Base-by-base conservation (phyloP, 1,284 basidiomycete genomes). In the Salmacisia buchloeana region DNA sequence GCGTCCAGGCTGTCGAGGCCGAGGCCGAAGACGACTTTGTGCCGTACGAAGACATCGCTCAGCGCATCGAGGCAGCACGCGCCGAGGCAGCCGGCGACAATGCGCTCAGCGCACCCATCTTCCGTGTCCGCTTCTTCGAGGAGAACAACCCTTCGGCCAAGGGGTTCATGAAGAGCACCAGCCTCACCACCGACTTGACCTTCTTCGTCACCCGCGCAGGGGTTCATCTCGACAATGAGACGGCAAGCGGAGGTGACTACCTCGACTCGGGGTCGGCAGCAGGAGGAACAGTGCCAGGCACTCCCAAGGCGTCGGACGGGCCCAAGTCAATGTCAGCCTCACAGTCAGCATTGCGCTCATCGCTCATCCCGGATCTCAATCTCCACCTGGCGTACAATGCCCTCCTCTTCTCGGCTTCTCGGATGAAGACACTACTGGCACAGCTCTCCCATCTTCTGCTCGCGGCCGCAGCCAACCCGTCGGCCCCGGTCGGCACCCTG, bases 111-210 rank as follows among this genome's bases (percentile, higher is more conserved):
- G 66, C 72, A 1, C 82, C 81, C n/a, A 72, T 98, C 38, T 98
- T 97, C 83, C 86, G 93, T 43, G 93, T 97, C 54, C 88, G 94
- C 29, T 97, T 97, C 84, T 94, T 97, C 79, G 94, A 97, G 79
- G 91, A 90, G 79, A 92, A 88, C 2, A 89, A 90, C 68, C 82
- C 86, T 56, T 85, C 73, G 59, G 70, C 78, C 49, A 68, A 71
- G 60, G 70, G 86, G 5, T 78, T 79, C 31, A 61, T 77, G 72
- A 75, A 78, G 60, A 75, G 68, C 34, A 79, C 76, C 31, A 89
- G 87, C 70, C 82, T 91, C 59, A 92, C 91, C 9, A 91, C 93
- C 29, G 96, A 99, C 81, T 84, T 97, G 63, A 97, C 94, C 13
- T 83, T 98, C 67, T 85, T 83, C 76, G 79, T 85, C 59, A 82